phyloP scores from a whole-genome alignment of 2,329 filamentous ascomycete genomes.

The Botrytis paeoniae region DNA sequence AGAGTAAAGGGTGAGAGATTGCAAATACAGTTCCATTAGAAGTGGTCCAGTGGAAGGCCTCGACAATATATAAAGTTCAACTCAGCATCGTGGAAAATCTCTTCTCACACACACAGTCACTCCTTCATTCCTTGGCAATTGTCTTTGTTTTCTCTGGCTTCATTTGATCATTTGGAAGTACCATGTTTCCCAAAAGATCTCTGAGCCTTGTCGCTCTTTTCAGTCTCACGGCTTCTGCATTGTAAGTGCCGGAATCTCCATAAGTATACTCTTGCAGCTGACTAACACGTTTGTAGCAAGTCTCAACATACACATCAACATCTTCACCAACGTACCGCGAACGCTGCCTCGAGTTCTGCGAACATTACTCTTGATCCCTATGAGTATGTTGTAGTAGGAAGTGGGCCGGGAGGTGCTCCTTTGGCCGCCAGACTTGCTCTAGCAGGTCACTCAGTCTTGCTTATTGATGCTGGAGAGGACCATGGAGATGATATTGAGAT shows the following conservation, averaged over 20 bases:
- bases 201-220: constrained; percentile 8
- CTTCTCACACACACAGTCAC: neutral
- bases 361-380: constrained; percentile 14
- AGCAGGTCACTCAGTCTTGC: constrained; percentile 49
- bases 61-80: neutral
- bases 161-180: neutral
- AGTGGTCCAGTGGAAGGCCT: neutral
- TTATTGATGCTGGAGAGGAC: constrained; percentile 54
- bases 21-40: neutral
- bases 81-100: neutral
- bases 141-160: neutral
- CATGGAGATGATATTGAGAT: constrained; percentile 44
- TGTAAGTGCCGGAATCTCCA: neutral
- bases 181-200: constrained; percentile 10
- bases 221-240: constrained; percentile 7
- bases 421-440: constrained; percentile 50
- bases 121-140: neutral
- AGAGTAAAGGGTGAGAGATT: neutral
- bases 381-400: constrained; percentile 54
- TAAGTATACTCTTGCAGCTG: neutral
- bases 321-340: neutral
- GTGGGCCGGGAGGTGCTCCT: constrained; percentile 50
- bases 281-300: neutral
- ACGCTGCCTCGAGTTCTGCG: neutral
- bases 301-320: neutral